phyloP scores from a whole-genome alignment of 1,139 yeast genomes.

The Taphrina betulina region DNA sequence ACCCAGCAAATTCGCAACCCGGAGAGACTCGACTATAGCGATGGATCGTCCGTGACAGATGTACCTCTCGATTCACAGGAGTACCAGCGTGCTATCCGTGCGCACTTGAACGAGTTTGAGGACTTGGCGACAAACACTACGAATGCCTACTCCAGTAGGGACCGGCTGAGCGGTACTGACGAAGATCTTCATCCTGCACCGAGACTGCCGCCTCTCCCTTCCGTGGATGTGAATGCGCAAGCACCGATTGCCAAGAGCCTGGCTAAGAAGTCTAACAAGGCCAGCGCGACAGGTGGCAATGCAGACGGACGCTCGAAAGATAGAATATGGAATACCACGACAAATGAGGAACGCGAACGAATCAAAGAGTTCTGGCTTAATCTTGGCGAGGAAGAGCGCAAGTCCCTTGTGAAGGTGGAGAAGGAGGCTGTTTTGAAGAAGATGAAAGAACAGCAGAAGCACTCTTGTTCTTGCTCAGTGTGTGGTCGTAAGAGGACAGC shows the following conservation, averaged over 20 bases:
- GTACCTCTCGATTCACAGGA: constrained; percentile 15
- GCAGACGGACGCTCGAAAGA: constrained; percentile 41
- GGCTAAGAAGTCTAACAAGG: constrained; percentile 46
- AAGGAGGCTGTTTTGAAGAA: constrained; percentile 67
- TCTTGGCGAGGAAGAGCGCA: constrained; percentile 60
- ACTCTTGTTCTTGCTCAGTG: constrained; percentile 67
- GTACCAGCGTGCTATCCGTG: constrained; percentile 28
- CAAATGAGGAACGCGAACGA: constrained; percentile 59
- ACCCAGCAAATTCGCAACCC: background rate
- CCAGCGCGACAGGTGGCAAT: constrained; percentile 46
- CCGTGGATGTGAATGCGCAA: background rate
- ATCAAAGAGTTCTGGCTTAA: constrained; percentile 70
- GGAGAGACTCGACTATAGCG: constrained; percentile 13
- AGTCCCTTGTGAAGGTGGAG: constrained; percentile 63
- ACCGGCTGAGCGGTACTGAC: background rate
- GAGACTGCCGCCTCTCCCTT: background rate
- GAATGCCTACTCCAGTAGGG: background rate
- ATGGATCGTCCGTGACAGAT: background rate
- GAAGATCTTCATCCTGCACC: background rate
- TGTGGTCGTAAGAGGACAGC: constrained; percentile 74
- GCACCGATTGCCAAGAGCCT: background rate
- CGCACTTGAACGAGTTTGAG: constrained; percentile 28
- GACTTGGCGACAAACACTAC: constrained; percentile 7
- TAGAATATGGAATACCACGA: constrained; percentile 60
- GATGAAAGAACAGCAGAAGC: constrained; percentile 59